Base-by-base conservation (phyloP, 768 basidiomycete genomes). In the Lepiota brunneoincarnata region DNA sequence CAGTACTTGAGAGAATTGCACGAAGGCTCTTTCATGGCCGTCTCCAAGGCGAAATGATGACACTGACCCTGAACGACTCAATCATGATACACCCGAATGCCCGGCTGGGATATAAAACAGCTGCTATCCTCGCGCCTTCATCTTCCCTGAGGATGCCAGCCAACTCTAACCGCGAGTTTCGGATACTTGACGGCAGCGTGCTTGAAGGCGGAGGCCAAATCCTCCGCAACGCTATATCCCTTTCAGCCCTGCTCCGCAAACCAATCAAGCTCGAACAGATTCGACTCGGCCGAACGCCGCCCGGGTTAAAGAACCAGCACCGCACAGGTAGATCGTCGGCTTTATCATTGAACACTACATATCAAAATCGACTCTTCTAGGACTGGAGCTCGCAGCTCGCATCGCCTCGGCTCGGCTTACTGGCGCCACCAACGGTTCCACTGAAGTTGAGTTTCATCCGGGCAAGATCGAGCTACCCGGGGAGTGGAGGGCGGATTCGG, bases 301-400 rank as follows among this genome's bases (percentile, higher is more conserved):
- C 86, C 14, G 89, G 89, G 1, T 70, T 91, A 35, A 87, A 79
- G 62, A 81, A 80, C 43, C 89, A 92, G 61, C 89, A 91, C 65
- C 80, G 80, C 45, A 79, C 84, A 59, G 89, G 87, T 82, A 51
- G 15, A 68, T 62, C 6, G 40, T 28, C n/a, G 14, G 37, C 20
- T 54, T 11, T 41, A 46, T 26, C 34, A 34, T 35, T 17, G 35
- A 35, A 23, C 20, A 9, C 51, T 23, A 6, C 31, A n/a, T 48
- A 31, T 42, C 0, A 39, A 40, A 37, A 28, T 10, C 7, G 37
- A 7, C 18, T 42, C 18, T 18, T 42, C 12, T 55, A 89, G 89
- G 89, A 2, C 69, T 90, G 35, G 75, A 82, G 40, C 79, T 91
- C 11, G 85, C 81, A 24, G 80, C 84, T 1, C 68, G 77, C 35